Conservation (phyloP, 352 stramenopile species). For the Phytophthora chlamydospora region DNA sequence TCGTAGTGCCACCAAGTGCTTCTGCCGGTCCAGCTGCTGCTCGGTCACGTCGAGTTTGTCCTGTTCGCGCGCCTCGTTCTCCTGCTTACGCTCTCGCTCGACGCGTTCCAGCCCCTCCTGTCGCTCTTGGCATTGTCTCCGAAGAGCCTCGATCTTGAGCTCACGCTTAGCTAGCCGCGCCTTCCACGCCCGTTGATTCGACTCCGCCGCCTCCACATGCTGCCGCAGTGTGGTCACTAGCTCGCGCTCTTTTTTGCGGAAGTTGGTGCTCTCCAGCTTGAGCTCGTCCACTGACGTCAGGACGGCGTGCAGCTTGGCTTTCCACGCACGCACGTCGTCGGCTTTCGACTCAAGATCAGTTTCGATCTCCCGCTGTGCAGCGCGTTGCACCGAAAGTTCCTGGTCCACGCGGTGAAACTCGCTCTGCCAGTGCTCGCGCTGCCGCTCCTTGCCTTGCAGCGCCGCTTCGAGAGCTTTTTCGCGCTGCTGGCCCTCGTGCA, state of each 20-base stretch:
- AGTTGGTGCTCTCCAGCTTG: conserved; percentile 36
- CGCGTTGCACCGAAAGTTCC: conserved; percentile 26
- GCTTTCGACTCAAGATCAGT: conserved; percentile 26
- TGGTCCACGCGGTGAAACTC: conserved; percentile 48
- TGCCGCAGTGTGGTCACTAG: conserved; percentile 22
- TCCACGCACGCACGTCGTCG: conserved; percentile 46
- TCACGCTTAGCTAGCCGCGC: conserved; percentile 37
- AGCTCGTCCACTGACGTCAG: conserved; percentile 40
- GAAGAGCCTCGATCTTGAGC: conserved; percentile 40
- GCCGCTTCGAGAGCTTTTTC: conserved; percentile 31
- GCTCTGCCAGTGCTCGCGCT: conserved; percentile 58
- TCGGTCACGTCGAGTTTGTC: conserved; percentile 29
- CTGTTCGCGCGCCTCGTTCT: conserved; percentile 25
- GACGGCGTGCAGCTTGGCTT: conserved; percentile 47
- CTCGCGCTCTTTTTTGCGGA: conserved; percentile 33
- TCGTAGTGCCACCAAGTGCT: conserved; percentile 32
- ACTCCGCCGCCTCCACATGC: conserved; percentile 30
- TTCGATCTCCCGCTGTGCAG: conserved; percentile 18
- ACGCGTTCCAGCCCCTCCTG: conserved; percentile 24
- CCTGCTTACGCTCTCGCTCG: conserved; percentile 25
- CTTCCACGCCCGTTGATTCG: conserved; percentile 34
- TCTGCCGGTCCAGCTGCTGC: conserved; percentile 44
- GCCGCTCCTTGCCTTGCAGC: conserved; percentile 45
- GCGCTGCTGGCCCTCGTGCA: conserved; percentile 56
- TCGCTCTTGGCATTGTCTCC: conserved; percentile 36